Evolutionary conservation across 495 filamentous ascomycete genomes (phyloP), one percentile per base, ranked within the genome.

Genomic region (Aspergillus saccharolyticus): DNA sequence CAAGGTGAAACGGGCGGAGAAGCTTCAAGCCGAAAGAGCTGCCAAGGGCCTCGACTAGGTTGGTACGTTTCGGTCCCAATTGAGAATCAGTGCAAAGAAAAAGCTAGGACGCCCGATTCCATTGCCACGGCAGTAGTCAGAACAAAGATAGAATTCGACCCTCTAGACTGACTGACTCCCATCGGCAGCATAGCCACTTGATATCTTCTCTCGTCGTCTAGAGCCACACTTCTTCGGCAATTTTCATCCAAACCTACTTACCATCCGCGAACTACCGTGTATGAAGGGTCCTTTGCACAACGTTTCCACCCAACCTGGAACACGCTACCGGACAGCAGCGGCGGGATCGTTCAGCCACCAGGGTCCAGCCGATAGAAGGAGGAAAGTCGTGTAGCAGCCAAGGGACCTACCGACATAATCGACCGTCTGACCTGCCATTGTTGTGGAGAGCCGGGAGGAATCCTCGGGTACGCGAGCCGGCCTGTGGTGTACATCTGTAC

Each of bases 1-100:
- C 77, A 87, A 75, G 70, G 77, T 60, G 55, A 81, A 90, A 64
- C 80, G 86, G 63, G 80, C 85, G 49, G 83, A 86, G 61, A 78
- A 84, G 60, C 60, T 84, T 48, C 74, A 80, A 58, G 72, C 80
- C 24, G 84, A 92, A 62, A 73, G 82, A 63, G 83, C 82, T 10
- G 77, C 82, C 45, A 44, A 53, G 12, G 53, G 46, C 42, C 24
- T 55, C 51, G 60, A 63, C 30, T 65, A 61, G 42, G 16, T 21
- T 10, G 44, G 42, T 48, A 28, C 46, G 43, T 44, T 10, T 53
- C 18, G 25, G 25, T 28, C 25, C 25, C 9, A 3, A 9, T 28
- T 12, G 7, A 39, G 25, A 4, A 4, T 4, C 25, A 49, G 20
- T 49, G 19, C 20, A 49, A 24, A 19, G 21, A 8, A 4, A 24